Conservation (phyloP, 768 basidiomycete species). For the Butyriboletus loyo region DNA sequence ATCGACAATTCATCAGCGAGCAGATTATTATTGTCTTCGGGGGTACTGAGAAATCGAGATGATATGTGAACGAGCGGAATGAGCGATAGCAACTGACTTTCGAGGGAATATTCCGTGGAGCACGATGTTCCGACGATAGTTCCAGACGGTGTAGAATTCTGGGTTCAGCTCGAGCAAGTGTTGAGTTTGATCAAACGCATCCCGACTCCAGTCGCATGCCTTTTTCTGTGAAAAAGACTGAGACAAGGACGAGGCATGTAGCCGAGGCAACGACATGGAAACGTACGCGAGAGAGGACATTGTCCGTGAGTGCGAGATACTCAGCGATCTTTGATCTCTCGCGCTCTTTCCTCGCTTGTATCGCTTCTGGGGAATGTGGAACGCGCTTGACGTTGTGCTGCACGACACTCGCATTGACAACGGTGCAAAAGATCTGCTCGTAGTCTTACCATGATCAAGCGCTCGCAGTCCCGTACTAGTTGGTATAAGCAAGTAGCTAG, state of each 20-base stretch:
- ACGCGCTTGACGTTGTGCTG: conserved; percentile 73
- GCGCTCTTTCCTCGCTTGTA: conserved; percentile 63
- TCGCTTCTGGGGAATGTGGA: conserved; percentile 53
- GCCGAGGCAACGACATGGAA: background rate
- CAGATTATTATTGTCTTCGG: conserved; percentile 57
- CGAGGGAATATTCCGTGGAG: conserved; percentile 64
- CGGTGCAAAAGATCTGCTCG: background rate
- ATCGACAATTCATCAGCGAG: conserved; percentile 73
- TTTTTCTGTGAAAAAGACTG: conserved; percentile 53
- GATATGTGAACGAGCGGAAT: conserved; percentile 1
- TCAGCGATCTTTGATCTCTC: conserved; percentile 76
- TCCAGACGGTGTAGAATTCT: conserved; percentile 97
- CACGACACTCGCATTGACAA: conserved; percentile 1
- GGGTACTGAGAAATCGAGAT: conserved; percentile 44
- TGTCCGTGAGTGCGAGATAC: conserved; percentile 63
- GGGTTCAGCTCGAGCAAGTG: conserved; percentile 80
- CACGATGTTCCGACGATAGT: conserved; percentile 83
- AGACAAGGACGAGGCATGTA: background rate
- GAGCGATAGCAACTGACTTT: conserved; percentile 43
- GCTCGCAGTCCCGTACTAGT: too few relatives aligned
- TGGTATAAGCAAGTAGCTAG: background rate
- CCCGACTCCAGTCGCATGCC: conserved; percentile 59
- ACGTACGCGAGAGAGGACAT: conserved; percentile 64
- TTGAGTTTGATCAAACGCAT: conserved; percentile 78
- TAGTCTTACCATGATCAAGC: conserved; percentile 25